Base-by-base conservation (phyloP, 2,329 filamentous ascomycete genomes). In the Exophiala alcalophila region DNA sequence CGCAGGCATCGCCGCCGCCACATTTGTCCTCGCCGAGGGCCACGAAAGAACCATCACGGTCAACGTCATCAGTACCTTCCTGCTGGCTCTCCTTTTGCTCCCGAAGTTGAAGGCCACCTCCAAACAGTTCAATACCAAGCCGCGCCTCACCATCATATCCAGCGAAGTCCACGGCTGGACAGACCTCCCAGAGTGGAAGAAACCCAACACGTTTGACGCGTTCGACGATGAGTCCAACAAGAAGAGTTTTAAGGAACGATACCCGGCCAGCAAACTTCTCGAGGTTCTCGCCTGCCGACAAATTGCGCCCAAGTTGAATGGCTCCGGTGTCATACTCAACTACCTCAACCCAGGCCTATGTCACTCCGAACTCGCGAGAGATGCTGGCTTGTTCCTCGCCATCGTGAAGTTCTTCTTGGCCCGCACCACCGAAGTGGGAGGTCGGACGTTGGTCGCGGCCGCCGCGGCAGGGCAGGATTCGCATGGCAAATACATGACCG, bases 261-360 rank as follows among this genome's bases (percentile, higher is more conserved):
- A 77, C 52, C 55, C 55, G 4, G 50, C 65, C 15, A 68, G 66
- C 34, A 77, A 77, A 54, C 57, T 77, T 4, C 57, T 77, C n/a
- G 63, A 73, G 53, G 61, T 76, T 5, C 57, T 74, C 9, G 47
- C 59, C n/a, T 59, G 66, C 7, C 66, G 71, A 12, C 64, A 68
- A 12, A 34, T 48, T 15, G 39, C 37, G 8, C 34, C 39, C 19
- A 34, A 42, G 9, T 42, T 55, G 7, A 41, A 50, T 2, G 50
- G 58, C 3, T 49, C 58, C 28, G 54, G 60, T 8, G 69, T 78
- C 26, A 68, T 69, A 1, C 52, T 80, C 43, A 78, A 77, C 53
- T 64, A 65, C 47, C 47, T 75, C 14, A 76, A 75, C 42, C 76
- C 77, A 0, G 76, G 76, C 1, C 61, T 73, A 20, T 79, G 76